Evolutionary conservation across 2,329 filamentous ascomycete species (phyloP).

Genomic region (Beauveria sp.): DNA sequence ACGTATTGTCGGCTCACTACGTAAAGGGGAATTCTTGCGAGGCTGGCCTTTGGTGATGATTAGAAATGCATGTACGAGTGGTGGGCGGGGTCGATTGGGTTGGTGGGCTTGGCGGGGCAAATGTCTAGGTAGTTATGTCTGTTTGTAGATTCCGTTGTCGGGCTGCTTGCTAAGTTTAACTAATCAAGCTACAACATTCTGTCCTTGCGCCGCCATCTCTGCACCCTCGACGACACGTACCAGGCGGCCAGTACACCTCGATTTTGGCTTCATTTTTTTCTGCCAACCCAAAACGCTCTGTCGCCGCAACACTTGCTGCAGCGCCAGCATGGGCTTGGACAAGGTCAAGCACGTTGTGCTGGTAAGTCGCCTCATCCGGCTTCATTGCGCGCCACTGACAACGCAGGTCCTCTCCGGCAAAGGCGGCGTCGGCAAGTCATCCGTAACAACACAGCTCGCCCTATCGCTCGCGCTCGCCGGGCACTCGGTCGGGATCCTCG

Average conservation of each 20-base stretch:
- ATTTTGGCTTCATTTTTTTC: too few relatives aligned
- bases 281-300: not conserved
- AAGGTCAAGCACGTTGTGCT: conserved; percentile 73
- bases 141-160: not conserved
- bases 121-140: not conserved
- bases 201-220: not conserved
- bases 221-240: not conserved
- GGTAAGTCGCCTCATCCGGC: conserved; percentile 34
- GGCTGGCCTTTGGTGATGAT: not conserved
- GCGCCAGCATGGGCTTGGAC: conserved; percentile 29
- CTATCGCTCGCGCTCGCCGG: conserved; percentile 80
- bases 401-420: conserved; percentile 78
- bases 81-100: not conserved
- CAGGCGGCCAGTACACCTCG: too few relatives aligned
- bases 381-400: not conserved
- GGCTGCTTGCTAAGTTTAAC: not conserved
- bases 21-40: not conserved
- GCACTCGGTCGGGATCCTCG: conserved; percentile 86
- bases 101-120: conserved; percentile 1
- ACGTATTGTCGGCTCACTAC: too few relatives aligned
- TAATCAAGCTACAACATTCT: not conserved
- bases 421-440: conserved; percentile 96
- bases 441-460: conserved; percentile 92
- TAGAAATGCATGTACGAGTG: not conserved
- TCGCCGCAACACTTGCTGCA: not conserved